A percentile compares a stretch with the other conserved stretches of the same genome.
These are phyloP conservation scores for Colletotrichum somersetense DNA, from an alignment of 2,329 filamentous ascomycete species.

Conservation along the genomic window DNA sequence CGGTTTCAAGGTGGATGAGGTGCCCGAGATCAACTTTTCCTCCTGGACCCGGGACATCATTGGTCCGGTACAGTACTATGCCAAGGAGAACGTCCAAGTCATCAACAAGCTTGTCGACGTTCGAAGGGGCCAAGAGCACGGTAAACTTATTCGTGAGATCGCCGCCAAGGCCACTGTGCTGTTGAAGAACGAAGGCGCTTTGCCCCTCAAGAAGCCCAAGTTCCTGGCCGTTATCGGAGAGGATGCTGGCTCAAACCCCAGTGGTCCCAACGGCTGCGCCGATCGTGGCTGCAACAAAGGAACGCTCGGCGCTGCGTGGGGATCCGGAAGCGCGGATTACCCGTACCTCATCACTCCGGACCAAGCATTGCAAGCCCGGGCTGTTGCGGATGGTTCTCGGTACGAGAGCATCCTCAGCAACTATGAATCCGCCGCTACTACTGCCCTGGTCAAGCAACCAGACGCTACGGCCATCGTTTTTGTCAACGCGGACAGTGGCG, in stretches of 20 bases:
- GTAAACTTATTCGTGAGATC: slow-evolving; percentile 77
- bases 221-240: slow-evolving; percentile 84
- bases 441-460: slow-evolving; percentile 71
- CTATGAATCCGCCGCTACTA: slow-evolving; percentile 71
- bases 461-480: slow-evolving; percentile 85
- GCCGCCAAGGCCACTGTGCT: slow-evolving; percentile 87
- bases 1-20: slow-evolving; percentile 62
- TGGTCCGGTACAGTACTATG: slow-evolving; percentile 75
- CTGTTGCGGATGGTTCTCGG: slow-evolving; percentile 67
- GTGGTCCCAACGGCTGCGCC: slow-evolving; percentile 82
- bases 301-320: slow-evolving; percentile 83
- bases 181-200: slow-evolving; percentile 83
- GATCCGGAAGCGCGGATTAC: slow-evolving; percentile 76
- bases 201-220: slow-evolving; percentile 84
- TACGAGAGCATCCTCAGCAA: slow-evolving; percentile 78
- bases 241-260: slow-evolving; percentile 81
- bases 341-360: slow-evolving; percentile 83
- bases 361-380: slow-evolving; percentile 74
- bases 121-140: slow-evolving; percentile 74
- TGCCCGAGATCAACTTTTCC: slow-evolving; percentile 80
- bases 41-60: slow-evolving; percentile 87
- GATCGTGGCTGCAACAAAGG: slow-evolving; percentile 74
- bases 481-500: slow-evolving; percentile 87
- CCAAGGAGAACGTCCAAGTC: slow-evolving; percentile 71
- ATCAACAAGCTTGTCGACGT: slow-evolving; percentile 89